Base-by-base conservation (phyloP, 2,329 filamentous ascomycete genomes). In the Alternaria brassicicola region DNA sequence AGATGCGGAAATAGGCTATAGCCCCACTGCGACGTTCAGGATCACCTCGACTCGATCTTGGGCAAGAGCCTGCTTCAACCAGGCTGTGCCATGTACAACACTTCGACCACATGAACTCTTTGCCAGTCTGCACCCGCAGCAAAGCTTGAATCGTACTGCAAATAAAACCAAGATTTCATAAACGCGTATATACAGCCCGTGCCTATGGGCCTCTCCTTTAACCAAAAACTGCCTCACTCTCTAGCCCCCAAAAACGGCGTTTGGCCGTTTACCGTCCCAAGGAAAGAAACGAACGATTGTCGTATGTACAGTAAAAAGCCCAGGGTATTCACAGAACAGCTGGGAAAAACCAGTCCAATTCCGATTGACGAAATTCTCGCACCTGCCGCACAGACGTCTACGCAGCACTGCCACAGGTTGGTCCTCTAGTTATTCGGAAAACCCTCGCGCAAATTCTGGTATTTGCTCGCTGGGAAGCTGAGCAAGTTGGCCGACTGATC, bases 401-500 rank as follows among this genome's bases (percentile, higher is more conserved):
- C 17, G 9, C 42, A 21, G 13, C 4, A 13, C 21, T 21, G 9
- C 17, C 3, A 46, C 19, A 25, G 1, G 13, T 4, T 0, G 10
- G 26, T n/a, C 28, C 19, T 1, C 39, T 62, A 67, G 50, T 68
- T 66, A 21, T 66, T 67, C 3, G 67, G 67, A 9, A 73, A 64
- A 9, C 64, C 65, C 17, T 43, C 59, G 10, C 61, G 59, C 55
- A 92, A 65, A 70, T 92, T 92, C 50, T 91, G 88, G 67, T 91
- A 92, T 78, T 89, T 89, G 45, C 82, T 86, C 48, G 83, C 77
- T 4, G 89, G 89, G 70, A 87, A 91, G 36, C 79, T 77, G 35
- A 91, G 72, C 65, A 86, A 86, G 65, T 92, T 92, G 17, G 80
- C 67, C 49, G 76, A 79, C 69, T 78, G 78, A 60, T 86, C 80